phyloP scores from a whole-genome alignment of 2,329 filamentous ascomycete genomes.

The Macrophomina tecta region DNA sequence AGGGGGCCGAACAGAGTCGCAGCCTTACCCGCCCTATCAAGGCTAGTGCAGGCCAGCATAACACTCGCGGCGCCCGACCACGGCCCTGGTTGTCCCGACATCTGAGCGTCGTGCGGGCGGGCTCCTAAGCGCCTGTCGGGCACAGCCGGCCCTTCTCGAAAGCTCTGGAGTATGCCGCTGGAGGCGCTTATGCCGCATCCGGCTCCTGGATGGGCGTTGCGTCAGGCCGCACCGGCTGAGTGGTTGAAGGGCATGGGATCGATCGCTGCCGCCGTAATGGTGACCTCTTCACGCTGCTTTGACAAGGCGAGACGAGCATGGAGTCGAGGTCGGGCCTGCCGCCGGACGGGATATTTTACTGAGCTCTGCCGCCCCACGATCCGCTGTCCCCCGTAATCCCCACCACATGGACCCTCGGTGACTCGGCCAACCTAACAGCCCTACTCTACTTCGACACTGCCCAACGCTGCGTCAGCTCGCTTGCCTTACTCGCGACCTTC shows the following conservation, averaged over 20 bases:
- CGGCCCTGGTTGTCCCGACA: constrained; percentile 1
- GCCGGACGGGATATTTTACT: constrained; percentile 14
- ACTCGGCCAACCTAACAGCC: constrained; percentile 6
- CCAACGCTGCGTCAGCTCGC: constrained; percentile 17
- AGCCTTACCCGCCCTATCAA: constrained; percentile 16
- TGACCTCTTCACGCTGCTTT: constrained; percentile 18
- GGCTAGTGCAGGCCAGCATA: constrained; percentile 19
- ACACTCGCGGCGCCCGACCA: constrained; percentile 18
- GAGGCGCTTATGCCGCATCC: constrained; percentile 22
- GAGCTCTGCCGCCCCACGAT: constrained; percentile 24
- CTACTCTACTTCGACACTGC: constrained; percentile 17
- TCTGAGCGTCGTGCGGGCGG: not conserved
- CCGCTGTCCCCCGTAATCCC: constrained; percentile 24
- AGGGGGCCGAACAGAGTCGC: not conserved
- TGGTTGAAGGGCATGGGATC: constrained; percentile 11
- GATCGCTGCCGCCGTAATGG: constrained; percentile 17
- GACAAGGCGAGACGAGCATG: not conserved
- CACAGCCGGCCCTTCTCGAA: constrained; percentile 23
- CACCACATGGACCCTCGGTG: constrained; percentile 19
- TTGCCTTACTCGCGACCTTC: not conserved
- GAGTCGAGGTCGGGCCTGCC: constrained; percentile 5
- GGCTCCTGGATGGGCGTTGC: constrained; percentile 15
- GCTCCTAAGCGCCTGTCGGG: not conserved
- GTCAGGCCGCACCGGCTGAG: constrained; percentile 10
- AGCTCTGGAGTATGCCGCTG: constrained; percentile 23